These are phyloP conservation scores for Tetrahymena borealis DNA, from an alignment of 73 alveolate genomes.

Conservation along the genomic window DNA sequence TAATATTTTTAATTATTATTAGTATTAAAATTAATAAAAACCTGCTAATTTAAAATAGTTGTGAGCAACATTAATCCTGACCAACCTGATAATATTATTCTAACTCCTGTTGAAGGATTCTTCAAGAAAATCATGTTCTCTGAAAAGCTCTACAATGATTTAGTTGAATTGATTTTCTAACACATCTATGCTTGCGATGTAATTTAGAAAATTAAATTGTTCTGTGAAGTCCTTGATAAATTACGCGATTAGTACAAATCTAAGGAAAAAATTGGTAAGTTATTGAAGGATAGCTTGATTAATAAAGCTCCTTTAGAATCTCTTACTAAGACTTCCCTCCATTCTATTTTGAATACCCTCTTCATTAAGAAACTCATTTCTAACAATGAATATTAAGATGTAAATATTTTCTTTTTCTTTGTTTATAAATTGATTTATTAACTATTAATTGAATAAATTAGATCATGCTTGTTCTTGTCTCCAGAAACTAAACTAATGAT, in stretches of 20 bases:
- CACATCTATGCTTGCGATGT: not conserved
- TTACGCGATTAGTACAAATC: not conserved
- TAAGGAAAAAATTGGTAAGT: not conserved
- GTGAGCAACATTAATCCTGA: not conserved
- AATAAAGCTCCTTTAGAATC: not conserved
- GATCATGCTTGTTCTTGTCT: not conserved
- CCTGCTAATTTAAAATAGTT: not conserved
- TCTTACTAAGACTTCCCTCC: not conserved
- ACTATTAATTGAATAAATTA: not conserved
- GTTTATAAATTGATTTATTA: not conserved
- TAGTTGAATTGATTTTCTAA: not conserved
- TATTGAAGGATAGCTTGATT: not conserved
- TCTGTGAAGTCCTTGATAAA: not conserved
- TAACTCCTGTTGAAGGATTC: not conserved
- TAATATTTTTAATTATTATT: not conserved
- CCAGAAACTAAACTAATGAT: not conserved
- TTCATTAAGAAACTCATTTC: not conserved
- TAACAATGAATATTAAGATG: not conserved
- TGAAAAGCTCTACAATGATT: not conserved
- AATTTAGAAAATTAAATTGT: not conserved
- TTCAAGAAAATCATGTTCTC: not conserved
- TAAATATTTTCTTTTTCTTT: not conserved
- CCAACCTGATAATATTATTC: not conserved
- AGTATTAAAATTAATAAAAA: not conserved
- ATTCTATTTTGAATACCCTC: not conserved